Conservation (phyloP, 2,329 filamentous ascomycete genomes). For the Chaetomiaceae sp. region DNA sequence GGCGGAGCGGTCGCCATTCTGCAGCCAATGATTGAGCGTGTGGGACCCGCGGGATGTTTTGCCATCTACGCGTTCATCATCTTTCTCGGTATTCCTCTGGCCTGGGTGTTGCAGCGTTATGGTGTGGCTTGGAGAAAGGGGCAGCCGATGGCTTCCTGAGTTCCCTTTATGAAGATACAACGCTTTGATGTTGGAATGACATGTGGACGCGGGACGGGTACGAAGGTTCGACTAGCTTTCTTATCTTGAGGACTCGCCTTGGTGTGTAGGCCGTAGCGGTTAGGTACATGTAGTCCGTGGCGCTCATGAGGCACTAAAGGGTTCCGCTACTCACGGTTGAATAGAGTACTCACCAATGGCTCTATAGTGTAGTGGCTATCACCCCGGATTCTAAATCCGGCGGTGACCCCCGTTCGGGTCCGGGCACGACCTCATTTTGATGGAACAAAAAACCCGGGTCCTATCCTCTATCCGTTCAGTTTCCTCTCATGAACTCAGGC, state of each 20-base stretch:
- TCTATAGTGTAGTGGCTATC: slow-evolving; percentile 15
- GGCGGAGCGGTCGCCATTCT: slow-evolving; percentile 26
- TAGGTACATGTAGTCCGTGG: too few relatives aligned
- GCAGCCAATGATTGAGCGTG: slow-evolving; percentile 23
- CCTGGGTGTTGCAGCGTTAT: slow-evolving; percentile 7
- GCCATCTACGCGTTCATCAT: slow-evolving; percentile 22
- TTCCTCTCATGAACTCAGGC: too few relatives aligned
- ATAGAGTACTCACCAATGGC: background rate
- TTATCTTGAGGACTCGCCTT: too few relatives aligned
- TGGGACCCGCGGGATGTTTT: slow-evolving; percentile 25
- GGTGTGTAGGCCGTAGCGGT: too few relatives aligned
- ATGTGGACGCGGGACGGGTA: too few relatives aligned
- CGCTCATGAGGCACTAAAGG: too few relatives aligned
- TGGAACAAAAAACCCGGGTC: too few relatives aligned
- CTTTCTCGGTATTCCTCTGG: background rate
- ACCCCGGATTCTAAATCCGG: slow-evolving; percentile 16
- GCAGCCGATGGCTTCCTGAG: background rate
- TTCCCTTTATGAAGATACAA: too few relatives aligned
- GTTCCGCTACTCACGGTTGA: too few relatives aligned
- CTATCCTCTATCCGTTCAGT: too few relatives aligned
- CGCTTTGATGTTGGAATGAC: too few relatives aligned
- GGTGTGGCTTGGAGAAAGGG: slow-evolving; percentile 11
- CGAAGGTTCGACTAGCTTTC: too few relatives aligned
- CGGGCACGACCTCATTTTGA: slow-evolving; percentile 8
- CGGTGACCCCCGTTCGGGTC: slow-evolving; percentile 14